Evolutionary conservation across 768 basidiomycete genomes (phyloP).

Genomic region (Boletus pseudopeckii): DNA sequence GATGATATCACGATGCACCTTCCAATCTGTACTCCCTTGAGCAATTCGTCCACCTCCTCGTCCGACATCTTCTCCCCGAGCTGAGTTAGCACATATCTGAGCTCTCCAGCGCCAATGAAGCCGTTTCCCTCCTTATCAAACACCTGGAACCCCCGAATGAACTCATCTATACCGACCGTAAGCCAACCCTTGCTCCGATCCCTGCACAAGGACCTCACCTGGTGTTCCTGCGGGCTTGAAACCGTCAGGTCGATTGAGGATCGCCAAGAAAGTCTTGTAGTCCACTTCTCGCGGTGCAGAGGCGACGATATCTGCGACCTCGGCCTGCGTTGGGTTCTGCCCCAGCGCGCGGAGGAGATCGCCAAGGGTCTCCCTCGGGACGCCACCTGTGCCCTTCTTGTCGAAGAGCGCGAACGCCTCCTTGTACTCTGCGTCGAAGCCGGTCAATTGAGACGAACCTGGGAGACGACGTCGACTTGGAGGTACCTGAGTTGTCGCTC

Average conservation of each 20-base stretch:
- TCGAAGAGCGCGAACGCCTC: constrained; percentile 98
- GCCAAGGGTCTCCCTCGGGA: constrained; percentile 84
- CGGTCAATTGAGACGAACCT: constrained; percentile 3
- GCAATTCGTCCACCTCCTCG: constrained; percentile 95
- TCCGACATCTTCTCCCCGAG: constrained; percentile 98
- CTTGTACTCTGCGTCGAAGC: constrained; percentile 70
- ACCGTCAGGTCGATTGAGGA: constrained; percentile 92
- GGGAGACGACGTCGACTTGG: not conserved
- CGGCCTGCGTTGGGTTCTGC: constrained; percentile 99
- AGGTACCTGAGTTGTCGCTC: constrained; percentile 53
- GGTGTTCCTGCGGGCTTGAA: constrained; percentile 97
- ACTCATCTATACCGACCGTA: constrained; percentile 70
- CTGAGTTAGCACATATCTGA: constrained; percentile 86
- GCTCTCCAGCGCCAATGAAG: constrained; percentile 61
- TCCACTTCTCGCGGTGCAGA: constrained; percentile 82
- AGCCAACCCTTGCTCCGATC: not conserved
- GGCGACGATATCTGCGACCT: constrained; percentile 79
- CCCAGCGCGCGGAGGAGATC: constrained; percentile 92
- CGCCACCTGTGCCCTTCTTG: constrained; percentile 89
- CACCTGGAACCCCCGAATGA: constrained; percentile 98
- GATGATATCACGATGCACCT: constrained; percentile 51
- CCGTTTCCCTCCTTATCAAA: constrained; percentile 86
- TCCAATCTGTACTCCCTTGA: constrained; percentile 93
- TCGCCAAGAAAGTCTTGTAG: constrained; percentile 86
- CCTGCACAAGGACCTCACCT: constrained; percentile 45